Evolutionary conservation across 202 grass and related monocot genomes (phyloP).

Genomic region (Musa balbisiana): DNA sequence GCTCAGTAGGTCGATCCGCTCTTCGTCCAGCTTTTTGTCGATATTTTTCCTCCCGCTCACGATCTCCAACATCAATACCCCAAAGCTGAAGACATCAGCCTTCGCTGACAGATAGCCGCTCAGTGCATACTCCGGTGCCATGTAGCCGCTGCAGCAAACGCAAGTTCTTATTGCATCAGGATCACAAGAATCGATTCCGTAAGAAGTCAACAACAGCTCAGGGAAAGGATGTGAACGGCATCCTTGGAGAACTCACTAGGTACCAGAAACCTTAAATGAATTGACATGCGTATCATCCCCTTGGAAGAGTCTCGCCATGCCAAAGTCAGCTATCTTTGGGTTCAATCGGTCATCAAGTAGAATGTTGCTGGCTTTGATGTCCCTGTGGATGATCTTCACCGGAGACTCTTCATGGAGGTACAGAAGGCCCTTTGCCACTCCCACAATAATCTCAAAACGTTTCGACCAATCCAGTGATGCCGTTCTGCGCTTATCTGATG

Average conservation of each 20-base stretch:
- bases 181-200: not conserved
- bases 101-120: conserved; percentile 79
- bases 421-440: conserved; percentile 71
- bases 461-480: conserved; percentile 55
- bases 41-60: conserved; percentile 89
- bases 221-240: not conserved
- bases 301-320: conserved; percentile 93
- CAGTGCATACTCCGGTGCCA: conserved; percentile 95
- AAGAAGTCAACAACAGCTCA: not conserved
- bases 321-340: conserved; percentile 92
- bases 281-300: conserved; percentile 76
- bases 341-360: conserved; percentile 67
- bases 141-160: conserved; percentile 65
- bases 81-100: conserved; percentile 93
- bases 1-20: conserved; percentile 52
- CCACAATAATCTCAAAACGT: conserved; percentile 57
- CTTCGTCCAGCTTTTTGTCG: conserved; percentile 37
- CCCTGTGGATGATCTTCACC: conserved; percentile 87
- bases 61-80: conserved; percentile 81
- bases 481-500: conserved; percentile 44
- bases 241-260: conserved; percentile 50
- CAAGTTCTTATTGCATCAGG: not conserved
- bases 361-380: conserved; percentile 95
- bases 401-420: conserved; percentile 98
- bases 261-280: conserved; percentile 78